Percentiles rank a stretch among this genome's conserved stretches.
Conservation (phyloP, 495 filamentous ascomycete genomes). For the Glutinoglossum americanum region DNA sequence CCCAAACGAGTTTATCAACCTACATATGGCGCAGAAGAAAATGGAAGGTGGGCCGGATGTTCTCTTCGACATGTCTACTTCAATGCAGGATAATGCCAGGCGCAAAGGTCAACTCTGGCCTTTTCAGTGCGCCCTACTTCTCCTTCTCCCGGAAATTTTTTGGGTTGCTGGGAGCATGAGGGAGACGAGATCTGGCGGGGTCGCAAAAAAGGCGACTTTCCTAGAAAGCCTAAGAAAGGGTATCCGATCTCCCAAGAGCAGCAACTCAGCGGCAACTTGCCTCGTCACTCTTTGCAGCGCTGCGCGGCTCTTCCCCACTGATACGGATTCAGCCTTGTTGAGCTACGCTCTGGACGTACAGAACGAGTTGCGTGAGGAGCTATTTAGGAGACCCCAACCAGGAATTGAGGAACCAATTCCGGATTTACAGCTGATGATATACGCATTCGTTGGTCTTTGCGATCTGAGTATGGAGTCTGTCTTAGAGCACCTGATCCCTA, state of each 20-base stretch:
- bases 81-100: conserved; percentile 29
- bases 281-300: conserved; percentile 34
- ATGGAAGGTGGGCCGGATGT: conserved; percentile 39
- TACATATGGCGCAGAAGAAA: conserved; percentile 32
- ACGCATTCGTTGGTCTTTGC: conserved; percentile 37
- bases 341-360: conserved; percentile 45
- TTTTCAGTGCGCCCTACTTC: conserved; percentile 34
- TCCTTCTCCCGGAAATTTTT: conserved; percentile 42
- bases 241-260: conserved; percentile 25
- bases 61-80: conserved; percentile 39
- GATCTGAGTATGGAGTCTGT: conserved; percentile 34
- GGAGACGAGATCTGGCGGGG: conserved; percentile 31
- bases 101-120: conserved; percentile 33
- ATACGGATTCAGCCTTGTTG: conserved; percentile 36
- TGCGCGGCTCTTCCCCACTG: conserved; percentile 32
- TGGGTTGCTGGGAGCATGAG: conserved; percentile 38
- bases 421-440: conserved; percentile 39
- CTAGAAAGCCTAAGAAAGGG: conserved; percentile 36
- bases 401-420: conserved; percentile 20
- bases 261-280: conserved; percentile 39
- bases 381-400: conserved; percentile 23
- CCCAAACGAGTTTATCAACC: conserved; percentile 35
- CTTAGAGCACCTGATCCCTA: conserved; percentile 27
- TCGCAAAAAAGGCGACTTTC: conserved; percentile 39
- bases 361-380: conserved; percentile 39